These are phyloP conservation scores for Sideroxylon spinosum DNA, from an alignment of 179 eudicot genomes.

Conservation along the genomic window DNA sequence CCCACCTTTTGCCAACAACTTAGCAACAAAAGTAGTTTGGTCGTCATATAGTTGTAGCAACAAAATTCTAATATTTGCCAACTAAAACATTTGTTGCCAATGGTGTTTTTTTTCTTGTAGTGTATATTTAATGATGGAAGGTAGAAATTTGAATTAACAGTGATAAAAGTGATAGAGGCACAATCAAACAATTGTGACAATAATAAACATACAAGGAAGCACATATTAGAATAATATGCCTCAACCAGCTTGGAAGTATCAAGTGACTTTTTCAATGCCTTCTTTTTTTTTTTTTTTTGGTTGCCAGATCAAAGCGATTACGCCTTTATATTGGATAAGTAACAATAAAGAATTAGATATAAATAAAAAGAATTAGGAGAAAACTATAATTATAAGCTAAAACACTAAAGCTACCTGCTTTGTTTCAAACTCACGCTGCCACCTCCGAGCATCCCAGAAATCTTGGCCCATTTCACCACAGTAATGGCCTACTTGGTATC, in stretches of 20 bases:
- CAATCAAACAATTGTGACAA: background rate
- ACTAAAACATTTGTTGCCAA: too few species aligned
- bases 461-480: constrained; percentile 99
- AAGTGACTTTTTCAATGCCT: background rate
- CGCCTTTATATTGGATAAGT: background rate
- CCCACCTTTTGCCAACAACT: too few species aligned
- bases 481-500: constrained; percentile 90
- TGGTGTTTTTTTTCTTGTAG: too few species aligned
- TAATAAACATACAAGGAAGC: background rate
- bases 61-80: too few species aligned
- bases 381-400: background rate
- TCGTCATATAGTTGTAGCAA: too few species aligned
- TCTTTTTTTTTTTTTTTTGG: too few species aligned
- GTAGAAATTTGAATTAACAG: constrained; percentile 8
- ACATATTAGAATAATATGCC: background rate
- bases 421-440: constrained; percentile 95
- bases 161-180: background rate
- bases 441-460: constrained; percentile 93
- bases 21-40: too few species aligned
- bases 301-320: background rate
- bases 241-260: background rate
- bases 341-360: background rate
- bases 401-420: constrained; percentile 57
- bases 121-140: background rate
- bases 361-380: background rate